These are phyloP conservation scores for Xylaria sp. DNA, from an alignment of 2,329 filamentous ascomycete genomes.

Conservation along the genomic window DNA sequence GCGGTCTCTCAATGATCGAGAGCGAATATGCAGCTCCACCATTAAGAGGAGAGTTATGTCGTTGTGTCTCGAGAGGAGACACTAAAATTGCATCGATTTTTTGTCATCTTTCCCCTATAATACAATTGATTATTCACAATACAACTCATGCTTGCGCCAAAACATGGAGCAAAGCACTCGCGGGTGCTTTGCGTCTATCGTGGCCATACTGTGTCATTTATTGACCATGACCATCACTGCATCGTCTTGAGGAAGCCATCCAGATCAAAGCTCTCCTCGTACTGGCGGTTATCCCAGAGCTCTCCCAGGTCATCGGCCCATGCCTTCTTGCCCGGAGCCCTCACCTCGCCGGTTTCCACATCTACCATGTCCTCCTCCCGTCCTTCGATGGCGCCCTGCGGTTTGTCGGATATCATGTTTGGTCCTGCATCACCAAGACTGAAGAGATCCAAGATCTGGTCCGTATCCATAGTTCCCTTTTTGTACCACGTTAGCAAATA, in stretches of 20 bases:
- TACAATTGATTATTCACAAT: conserved; percentile 19
- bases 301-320: conserved; percentile 95
- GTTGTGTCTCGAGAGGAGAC: conserved; percentile 2
- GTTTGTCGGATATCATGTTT: conserved; percentile 63
- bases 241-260: conserved; percentile 95
- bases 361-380: conserved; percentile 88
- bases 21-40: too few relatives aligned
- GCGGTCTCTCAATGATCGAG: too few relatives aligned
- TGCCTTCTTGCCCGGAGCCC: conserved; percentile 93
- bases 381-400: conserved; percentile 60
- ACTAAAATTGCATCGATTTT: conserved; percentile 9
- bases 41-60: too few relatives aligned
- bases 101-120: conserved; percentile 1
- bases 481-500: conserved; percentile 19
- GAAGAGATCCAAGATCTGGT: conserved; percentile 96
- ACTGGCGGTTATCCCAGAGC: conserved; percentile 96
- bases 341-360: conserved; percentile 85
- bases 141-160: background rate
- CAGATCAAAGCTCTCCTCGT: conserved; percentile 96
- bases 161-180: background rate
- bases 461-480: conserved; percentile 85
- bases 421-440: conserved; percentile 81
- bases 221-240: conserved; percentile 38
- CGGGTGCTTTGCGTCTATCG: background rate
- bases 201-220: conserved; percentile 3